Evolutionary conservation across 1,284 basidiomycete genomes (phyloP).

Genomic region (Volvariella surrecta): DNA sequence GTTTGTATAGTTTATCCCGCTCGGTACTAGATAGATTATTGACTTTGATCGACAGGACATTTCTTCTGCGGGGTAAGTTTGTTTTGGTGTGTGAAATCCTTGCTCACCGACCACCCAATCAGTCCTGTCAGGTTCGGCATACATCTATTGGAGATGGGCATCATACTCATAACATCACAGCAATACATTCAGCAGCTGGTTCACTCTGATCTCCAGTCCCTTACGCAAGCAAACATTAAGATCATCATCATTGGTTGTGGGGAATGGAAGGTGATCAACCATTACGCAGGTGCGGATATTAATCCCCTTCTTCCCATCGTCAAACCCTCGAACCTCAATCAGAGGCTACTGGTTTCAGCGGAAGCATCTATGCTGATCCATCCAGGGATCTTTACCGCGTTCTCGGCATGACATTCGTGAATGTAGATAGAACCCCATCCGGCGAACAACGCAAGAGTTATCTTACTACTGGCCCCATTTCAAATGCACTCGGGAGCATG

Average conservation of each 20-base stretch:
- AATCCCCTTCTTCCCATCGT: neutral
- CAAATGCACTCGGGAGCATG: slow-evolving; percentile 32
- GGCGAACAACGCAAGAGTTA: slow-evolving; percentile 41
- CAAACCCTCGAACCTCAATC: neutral
- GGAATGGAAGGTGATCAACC: slow-evolving; percentile 41
- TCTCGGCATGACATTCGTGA: slow-evolving; percentile 44
- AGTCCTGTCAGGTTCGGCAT: slow-evolving; percentile 33
- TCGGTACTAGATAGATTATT: neutral
- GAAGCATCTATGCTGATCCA: slow-evolving; percentile 52
- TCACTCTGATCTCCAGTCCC: slow-evolving; percentile 30
- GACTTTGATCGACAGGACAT: slow-evolving; percentile 33
- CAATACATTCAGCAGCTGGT: slow-evolving; percentile 46
- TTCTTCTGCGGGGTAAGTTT: slow-evolving; percentile 53
- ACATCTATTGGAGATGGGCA: neutral
- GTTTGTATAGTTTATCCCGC: slow-evolving; percentile 26
- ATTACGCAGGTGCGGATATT: slow-evolving; percentile 42
- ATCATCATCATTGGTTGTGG: slow-evolving; percentile 59
- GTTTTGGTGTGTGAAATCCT: neutral
- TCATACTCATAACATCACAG: slow-evolving; percentile 18
- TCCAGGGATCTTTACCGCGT: slow-evolving; percentile 40
- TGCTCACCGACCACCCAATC: neutral
- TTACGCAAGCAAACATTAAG: slow-evolving; percentile 32
- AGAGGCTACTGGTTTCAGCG: slow-evolving; percentile 41
- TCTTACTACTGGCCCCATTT: slow-evolving; percentile 22
- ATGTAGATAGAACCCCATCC: slow-evolving; percentile 32